These are phyloP conservation scores for Colletotrichum echinochloae DNA, from an alignment of 2,329 filamentous ascomycete species.

Conservation along the genomic window DNA sequence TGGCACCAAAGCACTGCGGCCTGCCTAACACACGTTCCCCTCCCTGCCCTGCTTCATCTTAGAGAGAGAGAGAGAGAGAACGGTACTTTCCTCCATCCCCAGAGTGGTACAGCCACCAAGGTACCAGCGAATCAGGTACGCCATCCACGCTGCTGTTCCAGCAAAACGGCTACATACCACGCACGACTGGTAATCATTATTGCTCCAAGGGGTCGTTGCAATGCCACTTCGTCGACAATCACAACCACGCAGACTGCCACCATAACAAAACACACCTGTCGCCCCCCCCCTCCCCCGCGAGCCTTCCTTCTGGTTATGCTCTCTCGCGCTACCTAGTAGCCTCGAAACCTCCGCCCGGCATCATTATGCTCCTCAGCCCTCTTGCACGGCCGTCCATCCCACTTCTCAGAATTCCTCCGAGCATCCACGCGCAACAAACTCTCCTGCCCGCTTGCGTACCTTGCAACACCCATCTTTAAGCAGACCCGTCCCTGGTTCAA, in stretches of 20 bases:
- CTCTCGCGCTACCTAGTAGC: conserved; percentile 27
- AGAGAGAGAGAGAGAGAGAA: conserved; percentile 9
- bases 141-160: conserved; percentile 34
- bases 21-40: conserved; percentile 22
- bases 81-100: conserved; percentile 13
- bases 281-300: conserved; percentile 1
- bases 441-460: conserved; percentile 19
- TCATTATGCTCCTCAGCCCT: conserved; percentile 41
- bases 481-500: conserved; percentile 1
- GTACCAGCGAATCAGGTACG: conserved; percentile 29
- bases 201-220: conserved; percentile 39
- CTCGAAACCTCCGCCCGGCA: conserved; percentile 37
- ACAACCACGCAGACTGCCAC: conserved; percentile 25
- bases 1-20: conserved; percentile 12
- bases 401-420: conserved; percentile 33
- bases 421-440: conserved; percentile 24
- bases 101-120: conserved; percentile 11
- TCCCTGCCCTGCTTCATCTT: conserved; percentile 24
- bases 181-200: conserved; percentile 36
- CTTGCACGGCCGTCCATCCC: conserved; percentile 38
- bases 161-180: conserved; percentile 31
- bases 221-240: conserved; percentile 39
- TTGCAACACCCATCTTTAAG: conserved; percentile 12
- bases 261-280: conserved; percentile 28
- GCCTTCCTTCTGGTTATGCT: conserved; percentile 26